Percentiles rank a stretch among this genome's conserved stretches.
These are phyloP conservation scores for Magnaporthiopsis poae DNA, from an alignment of 2,329 filamentous ascomycete genomes.

Conservation along the genomic window DNA sequence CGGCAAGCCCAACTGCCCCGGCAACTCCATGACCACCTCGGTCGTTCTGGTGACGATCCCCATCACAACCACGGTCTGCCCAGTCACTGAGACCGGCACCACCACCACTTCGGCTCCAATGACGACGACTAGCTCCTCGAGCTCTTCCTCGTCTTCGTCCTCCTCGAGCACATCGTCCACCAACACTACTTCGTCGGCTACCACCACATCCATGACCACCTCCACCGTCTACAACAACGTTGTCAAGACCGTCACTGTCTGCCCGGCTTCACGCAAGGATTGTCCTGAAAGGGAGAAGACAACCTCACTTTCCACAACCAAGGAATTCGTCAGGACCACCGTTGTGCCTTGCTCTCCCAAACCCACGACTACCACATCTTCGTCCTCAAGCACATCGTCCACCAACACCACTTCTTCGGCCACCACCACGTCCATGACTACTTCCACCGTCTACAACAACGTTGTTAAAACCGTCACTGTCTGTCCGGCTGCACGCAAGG, in stretches of 20 bases:
- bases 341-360: not conserved
- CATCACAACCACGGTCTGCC: slow-evolving; percentile 3
- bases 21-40: not conserved
- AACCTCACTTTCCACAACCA: not conserved
- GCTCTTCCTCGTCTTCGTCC: not conserved
- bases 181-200: not conserved
- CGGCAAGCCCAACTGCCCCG: slow-evolving; percentile 1
- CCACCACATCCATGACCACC: not conserved
- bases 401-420: not conserved
- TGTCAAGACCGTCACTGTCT: slow-evolving; percentile 2
- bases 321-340: not conserved
- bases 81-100: slow-evolving; percentile 1
- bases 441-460: slow-evolving; percentile 5
- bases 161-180: not conserved
- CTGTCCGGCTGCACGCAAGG: not conserved
- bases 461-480: slow-evolving; percentile 1
- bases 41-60: slow-evolving; percentile 1
- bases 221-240: slow-evolving; percentile 5
- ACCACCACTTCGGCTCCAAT: not conserved
- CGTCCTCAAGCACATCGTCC: not conserved
- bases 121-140: not conserved
- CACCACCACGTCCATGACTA: slow-evolving; percentile 1
- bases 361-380: too few species aligned
- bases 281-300: not conserved
- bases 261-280: not conserved